Evolutionary conservation across 345 rosid genomes (phyloP), one percentile per base, ranked within the genome.

Genomic region (Salix koriyanagi): DNA sequence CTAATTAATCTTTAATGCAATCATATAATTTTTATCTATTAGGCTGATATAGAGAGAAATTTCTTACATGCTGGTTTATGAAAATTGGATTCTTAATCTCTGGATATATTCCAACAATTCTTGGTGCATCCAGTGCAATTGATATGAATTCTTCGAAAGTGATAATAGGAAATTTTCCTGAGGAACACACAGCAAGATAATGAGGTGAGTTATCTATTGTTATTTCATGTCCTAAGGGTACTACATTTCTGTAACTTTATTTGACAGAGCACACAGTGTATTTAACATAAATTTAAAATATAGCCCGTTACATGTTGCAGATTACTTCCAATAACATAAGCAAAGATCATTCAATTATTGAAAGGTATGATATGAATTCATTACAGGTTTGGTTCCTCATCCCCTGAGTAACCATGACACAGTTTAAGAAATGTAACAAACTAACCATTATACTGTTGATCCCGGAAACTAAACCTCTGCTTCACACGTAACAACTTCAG

Each of bases 81-180:
- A 96, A 83, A 66, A 90, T 92, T 4, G 99, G 99, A 76, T 91
- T 89, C 80, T 96, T 96, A 30, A 96, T 96, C 89, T 96, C 99
- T 3, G 99, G 98, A 84, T 96, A 96, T 77, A 96, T 96, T 37
- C 99, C 99, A 64, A 93, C 97, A 71, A 91, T 86, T 88, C 99
- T 87, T 39, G 88, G 75, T 23, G 98, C 97, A 84, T 93, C 92
- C 71, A 89, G 77, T 46, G 96, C 99, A 42, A 95, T 93, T 69
- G 98, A 72, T 76, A 95, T 95, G 87, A 72, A 95, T 83, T 91
- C 97, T 56, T 95, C 96, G 67, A 95, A 91, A 58, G 98, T 91
- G 75, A 93, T 89, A 41, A 95, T 93, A 7, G 87, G 74, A 83
- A 87, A 95, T 77, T 84, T 93, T 69, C 97, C 99, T 95, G 91